Conservation (phyloP, 352 stramenopile species). For the Phytophthora pseudosyringae region DNA sequence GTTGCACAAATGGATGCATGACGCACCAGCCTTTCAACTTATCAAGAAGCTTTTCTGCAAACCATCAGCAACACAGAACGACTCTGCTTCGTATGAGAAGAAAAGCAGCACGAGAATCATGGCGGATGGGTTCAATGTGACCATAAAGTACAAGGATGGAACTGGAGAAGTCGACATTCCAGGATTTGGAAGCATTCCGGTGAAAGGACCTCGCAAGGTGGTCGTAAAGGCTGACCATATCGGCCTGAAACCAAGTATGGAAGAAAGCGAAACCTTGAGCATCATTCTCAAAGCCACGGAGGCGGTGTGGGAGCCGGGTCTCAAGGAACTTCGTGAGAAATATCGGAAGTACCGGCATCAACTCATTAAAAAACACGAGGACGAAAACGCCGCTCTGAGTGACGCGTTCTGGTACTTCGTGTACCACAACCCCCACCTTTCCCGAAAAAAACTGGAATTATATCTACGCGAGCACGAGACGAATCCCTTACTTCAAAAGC, state of each 20-base stretch:
- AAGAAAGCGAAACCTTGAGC: neutral
- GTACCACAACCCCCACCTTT: constrained; percentile 1
- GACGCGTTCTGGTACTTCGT: constrained; percentile 11
- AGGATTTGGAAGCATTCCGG: neutral
- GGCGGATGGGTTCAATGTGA: constrained; percentile 46
- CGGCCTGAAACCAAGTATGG: neutral
- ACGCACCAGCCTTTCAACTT: neutral
- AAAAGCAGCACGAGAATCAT: constrained; percentile 16
- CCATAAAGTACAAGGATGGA: constrained; percentile 25
- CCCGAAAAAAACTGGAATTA: neutral
- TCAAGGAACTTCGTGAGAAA: neutral
- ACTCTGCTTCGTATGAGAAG: too few relatives aligned
- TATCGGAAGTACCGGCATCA: neutral
- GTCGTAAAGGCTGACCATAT: neutral
- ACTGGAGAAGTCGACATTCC: neutral
- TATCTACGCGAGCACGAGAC: neutral
- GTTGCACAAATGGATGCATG: neutral
- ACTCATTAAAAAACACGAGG: neutral
- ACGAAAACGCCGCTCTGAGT: neutral
- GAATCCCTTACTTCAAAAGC: neutral
- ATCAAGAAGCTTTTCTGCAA: neutral
- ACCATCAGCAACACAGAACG: neutral
- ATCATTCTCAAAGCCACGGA: neutral
- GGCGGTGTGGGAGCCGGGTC: neutral
- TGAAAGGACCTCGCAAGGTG: neutral